Percentiles rank a stretch among this genome's conserved stretches.
Conservation (phyloP, 352 stramenopile species). For the Globisporangium cystogenes region DNA sequence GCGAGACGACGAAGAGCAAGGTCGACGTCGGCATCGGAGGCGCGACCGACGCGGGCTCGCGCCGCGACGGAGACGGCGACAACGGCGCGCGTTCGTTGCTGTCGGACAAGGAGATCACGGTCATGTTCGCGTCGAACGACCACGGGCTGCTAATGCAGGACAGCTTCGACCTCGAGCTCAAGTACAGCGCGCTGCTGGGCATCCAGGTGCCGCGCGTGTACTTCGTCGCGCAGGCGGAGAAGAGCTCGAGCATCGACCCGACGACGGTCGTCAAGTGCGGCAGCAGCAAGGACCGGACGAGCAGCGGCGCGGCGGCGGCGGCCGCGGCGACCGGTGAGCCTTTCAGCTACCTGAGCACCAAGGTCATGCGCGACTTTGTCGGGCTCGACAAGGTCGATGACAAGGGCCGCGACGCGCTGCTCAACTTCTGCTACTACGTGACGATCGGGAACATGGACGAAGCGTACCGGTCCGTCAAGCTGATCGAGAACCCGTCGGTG, state of each 20-base stretch:
- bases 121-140: constrained; percentile 91
- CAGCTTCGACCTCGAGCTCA: constrained; percentile 79
- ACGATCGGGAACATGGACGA: constrained; percentile 95
- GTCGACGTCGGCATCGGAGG: constrained; percentile 16
- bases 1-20: constrained; percentile 65
- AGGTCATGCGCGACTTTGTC: constrained; percentile 93
- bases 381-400: constrained; percentile 88
- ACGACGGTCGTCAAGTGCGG: constrained; percentile 32
- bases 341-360: constrained; percentile 54
- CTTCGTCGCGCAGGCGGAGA: constrained; percentile 52
- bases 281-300: constrained; percentile 23
- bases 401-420: constrained; percentile 77
- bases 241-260: constrained; percentile 26
- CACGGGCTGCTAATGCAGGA: constrained; percentile 91
- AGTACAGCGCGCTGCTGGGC: constrained; percentile 78
- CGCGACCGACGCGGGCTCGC: constrained; percentile 2
- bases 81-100: constrained; percentile 11
- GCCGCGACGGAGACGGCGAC: constrained; percentile 16
- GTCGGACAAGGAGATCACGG: constrained; percentile 83
- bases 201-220: constrained; percentile 83
- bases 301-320: neutral
- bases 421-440: constrained; percentile 96
- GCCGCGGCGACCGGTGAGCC: constrained; percentile 20
- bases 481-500: constrained; percentile 90
- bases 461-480: constrained; percentile 90